phyloP scores from a whole-genome alignment of 2,329 filamentous ascomycete species.

The Hypocrella siamensis region DNA sequence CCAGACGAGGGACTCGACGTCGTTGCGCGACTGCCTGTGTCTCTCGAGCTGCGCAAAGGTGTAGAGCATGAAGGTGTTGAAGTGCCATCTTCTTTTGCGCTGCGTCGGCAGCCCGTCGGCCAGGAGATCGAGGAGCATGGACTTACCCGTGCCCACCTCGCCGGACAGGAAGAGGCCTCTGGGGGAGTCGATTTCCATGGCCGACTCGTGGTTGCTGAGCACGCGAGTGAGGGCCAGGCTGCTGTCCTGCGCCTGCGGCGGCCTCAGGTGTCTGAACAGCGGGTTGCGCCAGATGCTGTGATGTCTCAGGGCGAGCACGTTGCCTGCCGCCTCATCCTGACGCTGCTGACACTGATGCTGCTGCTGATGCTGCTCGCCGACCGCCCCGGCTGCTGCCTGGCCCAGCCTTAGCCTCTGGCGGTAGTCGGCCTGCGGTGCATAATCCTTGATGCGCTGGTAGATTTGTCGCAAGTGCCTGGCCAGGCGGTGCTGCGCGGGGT shows the following conservation, averaged over 20 bases:
- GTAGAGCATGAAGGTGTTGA: slow-evolving; percentile 76
- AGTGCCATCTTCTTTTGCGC: slow-evolving; percentile 65
- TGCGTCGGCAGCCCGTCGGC: slow-evolving; percentile 59
- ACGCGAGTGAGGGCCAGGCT: slow-evolving; percentile 50
- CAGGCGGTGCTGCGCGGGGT: slow-evolving; percentile 56
- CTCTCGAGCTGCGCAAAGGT: slow-evolving; percentile 56
- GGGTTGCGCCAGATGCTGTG: slow-evolving; percentile 44
- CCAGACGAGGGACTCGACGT: slow-evolving; percentile 48
- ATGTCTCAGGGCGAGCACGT: slow-evolving; percentile 29
- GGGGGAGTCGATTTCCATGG: slow-evolving; percentile 56
- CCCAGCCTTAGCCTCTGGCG: slow-evolving; percentile 43
- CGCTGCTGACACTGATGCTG: slow-evolving; percentile 12
- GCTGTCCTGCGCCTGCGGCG: slow-evolving; percentile 36
- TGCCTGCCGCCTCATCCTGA: slow-evolving; percentile 14
- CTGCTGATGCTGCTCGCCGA: slow-evolving; percentile 8
- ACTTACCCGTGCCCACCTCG: slow-evolving; percentile 71
- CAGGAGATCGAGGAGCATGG: slow-evolving; percentile 73
- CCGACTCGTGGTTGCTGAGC: slow-evolving; percentile 56
- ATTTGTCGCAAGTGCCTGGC: slow-evolving; percentile 65
- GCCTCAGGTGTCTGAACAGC: slow-evolving; percentile 43
- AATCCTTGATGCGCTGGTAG: slow-evolving; percentile 62
- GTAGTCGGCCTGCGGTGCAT: slow-evolving; percentile 58
- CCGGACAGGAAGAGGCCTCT: slow-evolving; percentile 64
- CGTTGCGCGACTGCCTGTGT: slow-evolving; percentile 29
- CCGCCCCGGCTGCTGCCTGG: slow-evolving; percentile 6